Evolutionary conservation across 805 yeast species (phyloP), one percentile per base, ranked within the genome.

Genomic region (Helenozyma rhizophorensis): DNA sequence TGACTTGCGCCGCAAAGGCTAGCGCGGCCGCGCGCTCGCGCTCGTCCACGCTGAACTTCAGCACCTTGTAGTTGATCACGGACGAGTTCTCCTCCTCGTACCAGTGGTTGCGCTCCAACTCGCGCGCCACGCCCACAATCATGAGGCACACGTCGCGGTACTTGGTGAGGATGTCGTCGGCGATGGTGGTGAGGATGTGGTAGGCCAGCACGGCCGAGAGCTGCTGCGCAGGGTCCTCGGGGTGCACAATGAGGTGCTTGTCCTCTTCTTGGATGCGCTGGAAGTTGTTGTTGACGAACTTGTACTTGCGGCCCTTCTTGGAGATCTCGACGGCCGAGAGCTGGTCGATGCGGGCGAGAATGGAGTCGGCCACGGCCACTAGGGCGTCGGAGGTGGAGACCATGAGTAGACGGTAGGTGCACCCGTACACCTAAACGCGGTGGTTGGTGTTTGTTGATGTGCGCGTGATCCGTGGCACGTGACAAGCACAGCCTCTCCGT

Each of bases 31-130:
- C 12, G 4, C 24, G 18, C 22, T 50, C 49, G 3, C 38, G 34
- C 6, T 43, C 51, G 34, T 35, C 26, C 1, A 67, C 66, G 27
- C 63, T 53, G 33, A 57, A 58, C 13, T 51, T 51, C 22, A 68
- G 51, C 21, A 58, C 55, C 10, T 54, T 56, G 39, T 58, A 41
- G 25, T 58, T 52, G 9, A 65, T 56, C 9, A 73, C 68, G 25
- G 68, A 56, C 14, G 65, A 62, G 34, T 65, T 63, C 36, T 64
- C 71, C 25, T 59, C 58, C 39, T 71, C 76, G 36, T 62, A 70
- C 80, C 79, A 74, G 33, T 53, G 53, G 34, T 72, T 65, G 16
- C 52, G 38, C 43, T 74, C 80, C 25, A 74, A 56, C 33, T 68
- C 68, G 28, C 70, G 50, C 6, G 80, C 75, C 1, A 70, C 68